These are phyloP conservation scores for Kodamaea laetipori DNA, from an alignment of 805 yeast species.

Conservation along the genomic window DNA sequence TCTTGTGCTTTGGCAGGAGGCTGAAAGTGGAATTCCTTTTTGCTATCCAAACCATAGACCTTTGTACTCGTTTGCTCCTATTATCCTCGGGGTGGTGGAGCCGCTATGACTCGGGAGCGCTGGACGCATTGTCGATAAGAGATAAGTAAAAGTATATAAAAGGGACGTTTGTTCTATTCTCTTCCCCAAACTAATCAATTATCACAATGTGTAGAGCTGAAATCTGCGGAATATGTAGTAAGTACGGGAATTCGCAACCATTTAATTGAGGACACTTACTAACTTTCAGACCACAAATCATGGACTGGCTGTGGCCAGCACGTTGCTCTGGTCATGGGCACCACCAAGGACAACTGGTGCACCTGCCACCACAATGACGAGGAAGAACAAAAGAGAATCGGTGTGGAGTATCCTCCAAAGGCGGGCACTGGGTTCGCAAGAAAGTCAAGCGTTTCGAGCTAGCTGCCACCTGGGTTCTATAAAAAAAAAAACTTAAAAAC, in stretches of 20 bases:
- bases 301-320: constrained; percentile 71
- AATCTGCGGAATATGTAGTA: constrained; percentile 40
- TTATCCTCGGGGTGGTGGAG: constrained; percentile 8
- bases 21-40: too few species aligned
- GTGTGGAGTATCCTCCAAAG: constrained; percentile 50
- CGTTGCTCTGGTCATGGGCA: constrained; percentile 54
- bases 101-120: constrained; percentile 3
- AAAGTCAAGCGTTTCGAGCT: constrained; percentile 12
- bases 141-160: constrained; percentile 11
- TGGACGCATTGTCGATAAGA: constrained; percentile 1
- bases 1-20: too few species aligned
- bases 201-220: constrained; percentile 37
- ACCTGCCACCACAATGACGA: constrained; percentile 51
- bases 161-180: not conserved
- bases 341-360: constrained; percentile 53
- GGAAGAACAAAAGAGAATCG: constrained; percentile 28
- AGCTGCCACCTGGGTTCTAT: too few species aligned
- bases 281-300: constrained; percentile 46
- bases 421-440: constrained; percentile 63
- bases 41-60: too few species aligned
- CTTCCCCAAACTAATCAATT: not conserved
- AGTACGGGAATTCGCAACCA: constrained; percentile 9
- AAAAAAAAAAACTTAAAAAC: too few species aligned
- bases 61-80: not conserved
- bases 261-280: not conserved